Base-by-base conservation (phyloP, 768 basidiomycete species). In the Phaffia tasmanica region DNA sequence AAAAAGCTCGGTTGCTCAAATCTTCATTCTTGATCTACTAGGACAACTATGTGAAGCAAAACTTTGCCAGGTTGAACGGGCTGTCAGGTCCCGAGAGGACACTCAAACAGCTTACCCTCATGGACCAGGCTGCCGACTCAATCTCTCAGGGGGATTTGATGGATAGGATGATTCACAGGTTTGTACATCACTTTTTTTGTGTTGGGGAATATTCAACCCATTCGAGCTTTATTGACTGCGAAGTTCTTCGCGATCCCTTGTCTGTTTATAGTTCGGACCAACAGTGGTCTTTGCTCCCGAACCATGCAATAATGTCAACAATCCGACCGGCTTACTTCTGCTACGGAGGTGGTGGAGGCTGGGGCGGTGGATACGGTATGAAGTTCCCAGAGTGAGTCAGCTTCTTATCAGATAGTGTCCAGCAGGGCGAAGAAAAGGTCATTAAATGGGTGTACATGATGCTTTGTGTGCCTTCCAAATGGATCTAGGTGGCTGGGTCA, bases 81-180 rank as follows among this genome's bases (percentile, higher is more conserved):
- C 69, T 81, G 27, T 82, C 81, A 15, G 88, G 87, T 0, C 83
- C 83, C 1, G 84, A 85, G 62, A 82, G 82, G 73, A 75, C 74
- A 29, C 61, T 97, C 72, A 89, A 86, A 75, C 83, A 84, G 50
- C 81, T 98, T 0, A 79, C 86, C 72, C 76, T 97, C 18, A 86
- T 92, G 83, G 85, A 88, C 67, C 82, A 84, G 65, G 94, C 95
- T 1, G 87, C 94, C 0, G 86, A 89, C 9, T 87, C 89, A 14
- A 87, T 99, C 71, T 95, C 94, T 0, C 94, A 98, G 71, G 89
- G 87, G 0, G 95, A 99, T 76, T 79, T 98, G 21, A 86, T 98
- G 2, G 95, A 98, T 74, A 80, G 85, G 5, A 81, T 97, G 73
- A 94, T 99, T 72, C 94, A 94, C 72, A 88, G 92, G 93, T 91